Conservation (phyloP, 352 stramenopile species). For the Phytophthora litchii region DNA sequence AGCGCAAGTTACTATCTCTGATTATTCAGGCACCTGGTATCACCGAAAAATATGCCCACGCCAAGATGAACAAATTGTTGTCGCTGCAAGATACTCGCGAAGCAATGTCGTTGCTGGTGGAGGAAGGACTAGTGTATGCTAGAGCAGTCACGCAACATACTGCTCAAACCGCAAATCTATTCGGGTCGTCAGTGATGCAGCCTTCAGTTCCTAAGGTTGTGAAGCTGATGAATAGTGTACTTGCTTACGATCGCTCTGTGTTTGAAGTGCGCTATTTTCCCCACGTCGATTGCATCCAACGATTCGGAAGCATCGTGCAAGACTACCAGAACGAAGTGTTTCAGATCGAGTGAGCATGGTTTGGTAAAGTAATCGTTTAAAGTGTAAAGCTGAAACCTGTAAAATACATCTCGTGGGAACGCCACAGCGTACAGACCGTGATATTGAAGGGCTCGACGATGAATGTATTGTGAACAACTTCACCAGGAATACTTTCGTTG, state of each 20-base stretch:
- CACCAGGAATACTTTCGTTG: too few relatives aligned
- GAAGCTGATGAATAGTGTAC: constrained; percentile 47
- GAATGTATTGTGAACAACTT: too few relatives aligned
- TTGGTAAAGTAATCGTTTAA: constrained; percentile 6
- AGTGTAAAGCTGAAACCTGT: constrained; percentile 11
- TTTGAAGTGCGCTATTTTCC: constrained; percentile 79
- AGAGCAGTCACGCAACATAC: constrained; percentile 33
- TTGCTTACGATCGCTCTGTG: constrained; percentile 50
- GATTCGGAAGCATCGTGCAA: constrained; percentile 78
- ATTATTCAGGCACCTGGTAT: constrained; percentile 66
- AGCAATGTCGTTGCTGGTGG: constrained; percentile 67
- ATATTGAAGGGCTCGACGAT: too few relatives aligned
- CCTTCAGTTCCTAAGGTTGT: constrained; percentile 37
- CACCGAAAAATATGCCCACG: constrained; percentile 56
- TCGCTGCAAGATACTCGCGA: constrained; percentile 79
- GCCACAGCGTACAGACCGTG: too few relatives aligned
- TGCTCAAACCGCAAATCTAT: constrained; percentile 33
- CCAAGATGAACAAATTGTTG: constrained; percentile 65
- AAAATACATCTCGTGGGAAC: neutral
- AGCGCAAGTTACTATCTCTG: constrained; percentile 70
- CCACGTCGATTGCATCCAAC: constrained; percentile 79
- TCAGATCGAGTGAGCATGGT: constrained; percentile 21
- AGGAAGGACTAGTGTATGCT: constrained; percentile 74
- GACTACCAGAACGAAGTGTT: constrained; percentile 68
- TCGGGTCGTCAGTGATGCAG: constrained; percentile 23